Evolutionary conservation across 1,139 yeast genomes (phyloP), one percentile per base, ranked within the genome.

Genomic region (Suhomyces atakaporum): DNA sequence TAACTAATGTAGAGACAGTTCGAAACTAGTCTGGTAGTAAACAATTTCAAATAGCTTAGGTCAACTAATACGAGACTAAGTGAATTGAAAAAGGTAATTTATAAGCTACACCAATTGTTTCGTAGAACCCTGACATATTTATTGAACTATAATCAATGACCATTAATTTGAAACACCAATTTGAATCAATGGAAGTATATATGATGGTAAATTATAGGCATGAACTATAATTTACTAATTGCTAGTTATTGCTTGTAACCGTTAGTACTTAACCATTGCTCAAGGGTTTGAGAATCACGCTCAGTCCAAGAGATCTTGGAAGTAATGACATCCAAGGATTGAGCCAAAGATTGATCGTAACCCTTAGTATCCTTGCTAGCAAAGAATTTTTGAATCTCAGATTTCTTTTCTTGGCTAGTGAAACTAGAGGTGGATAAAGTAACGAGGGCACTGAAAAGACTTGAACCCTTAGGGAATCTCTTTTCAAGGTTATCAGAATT

Each of bases 401-500:
- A 66, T 48, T 78, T 76, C 50, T 81, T 82, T 33, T 75, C 79
- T 37, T 64, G 61, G 40, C 79, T 74, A 30, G 90, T 77, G 63
- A 84, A 85, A 2, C 86, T 83, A 22, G 82, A 66, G 8, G 86
- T 72, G 32, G 81, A 65, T 34, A 83, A 49, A 31, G 72, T 69
- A 25, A 89, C 84, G 40, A 90, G 81, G 12, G 83, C 70, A 28
- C 92, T 84, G 48, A 90, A 72, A 82, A 89, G 77, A 15, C 88
- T 74, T 45, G 84, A 74, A 19, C 86, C 83, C n/a, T 95, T 88
- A 32, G 97, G 96, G 57, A 87, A 75, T 50, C 74, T 67, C 56
- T 77, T 71, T 48, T 66, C 63, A 45, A 90, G 60, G 31, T 63
- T 71, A 40, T 78, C 87, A 90, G 94, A 89, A 60, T 89, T 81